Evolutionary conservation across 495 filamentous ascomycete genomes (phyloP), one percentile per base, ranked within the genome.

Genomic region (Aspergillus avenaceus): DNA sequence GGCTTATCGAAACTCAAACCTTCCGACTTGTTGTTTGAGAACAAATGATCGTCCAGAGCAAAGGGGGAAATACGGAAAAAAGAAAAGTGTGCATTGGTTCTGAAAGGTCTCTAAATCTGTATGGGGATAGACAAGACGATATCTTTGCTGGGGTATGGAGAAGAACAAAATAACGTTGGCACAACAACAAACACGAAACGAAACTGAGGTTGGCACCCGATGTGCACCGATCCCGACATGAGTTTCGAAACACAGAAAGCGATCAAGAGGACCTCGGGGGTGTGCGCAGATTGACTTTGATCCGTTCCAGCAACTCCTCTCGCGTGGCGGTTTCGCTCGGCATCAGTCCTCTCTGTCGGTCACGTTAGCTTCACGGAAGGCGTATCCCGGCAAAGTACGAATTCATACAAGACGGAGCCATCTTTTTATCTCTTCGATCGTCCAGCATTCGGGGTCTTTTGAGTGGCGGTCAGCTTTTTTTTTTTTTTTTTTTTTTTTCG

Each of bases 251-350:
- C 32, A 8, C 29, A 32, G 23, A 16, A 25, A 37, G 18, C 13
- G 6, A 43, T 58, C 50, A 59, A 6, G 26, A 32, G 18, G 61
- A 54, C 22, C 45, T 63, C 38, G 63, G 76, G 53, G 73, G 66
- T 41, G 63, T 50, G 14, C 84, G 76, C 75, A 95, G 73, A 63
- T 95, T 95, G 3, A 85, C 84, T 67, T 79, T 85, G 11, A 97
- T 81, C 54, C 90, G 74, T 55, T 90, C 89, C 3, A 96, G 62
- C 6, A 97, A 70, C 61, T 93, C 80, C 41, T 90, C 87, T 14
- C 83, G 79, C 6, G 82, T 86, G 45, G 87, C 86, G 9, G 70
- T 75, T 1, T 78, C 69, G 49, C 73, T 74, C 9, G 89, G 86
- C 56, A 86, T 67, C 4, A 96, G 78, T 23, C 85, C 84, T 49